A percentile compares a stretch with the other conserved stretches of the same genome.
These are phyloP conservation scores for Trametes maxima DNA, from an alignment of 768 basidiomycete genomes.

Conservation along the genomic window DNA sequence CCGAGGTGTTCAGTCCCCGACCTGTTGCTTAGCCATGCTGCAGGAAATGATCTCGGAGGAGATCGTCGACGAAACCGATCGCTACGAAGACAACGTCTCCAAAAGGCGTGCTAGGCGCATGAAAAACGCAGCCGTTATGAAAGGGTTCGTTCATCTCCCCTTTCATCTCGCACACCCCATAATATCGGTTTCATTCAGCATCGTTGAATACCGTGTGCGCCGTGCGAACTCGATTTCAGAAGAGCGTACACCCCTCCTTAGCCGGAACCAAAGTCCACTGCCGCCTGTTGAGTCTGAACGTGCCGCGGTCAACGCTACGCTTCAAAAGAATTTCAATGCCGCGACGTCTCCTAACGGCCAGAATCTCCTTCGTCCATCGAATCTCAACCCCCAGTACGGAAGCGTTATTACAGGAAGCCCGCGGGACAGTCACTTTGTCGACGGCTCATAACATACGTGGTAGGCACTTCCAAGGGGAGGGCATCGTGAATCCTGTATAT, in stretches of 20 bases:
- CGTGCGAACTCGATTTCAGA: slow-evolving; percentile 24
- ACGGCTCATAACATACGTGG: background rate
- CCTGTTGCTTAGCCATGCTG: background rate
- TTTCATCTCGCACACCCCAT: background rate
- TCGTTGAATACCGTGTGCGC: slow-evolving; percentile 29
- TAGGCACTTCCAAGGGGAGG: background rate
- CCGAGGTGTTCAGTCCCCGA: background rate
- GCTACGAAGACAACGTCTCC: slow-evolving; percentile 83
- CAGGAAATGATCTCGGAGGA: slow-evolving; percentile 96
- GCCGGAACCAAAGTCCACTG: slow-evolving; percentile 7
- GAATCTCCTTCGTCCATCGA: background rate
- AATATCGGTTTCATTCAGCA: slow-evolving; percentile 13
- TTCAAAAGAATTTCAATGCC: background rate
- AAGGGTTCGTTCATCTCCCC: slow-evolving; percentile 53
- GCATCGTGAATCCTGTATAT: background rate
- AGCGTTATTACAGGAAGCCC: slow-evolving; percentile 13
- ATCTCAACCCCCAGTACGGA: slow-evolving; percentile 14
- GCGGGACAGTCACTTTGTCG: background rate
- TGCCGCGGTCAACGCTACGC: background rate
- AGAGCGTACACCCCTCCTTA: slow-evolving; percentile 30
- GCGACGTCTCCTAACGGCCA: background rate
- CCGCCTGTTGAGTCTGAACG: slow-evolving; percentile 10
- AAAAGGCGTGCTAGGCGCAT: slow-evolving; percentile 72
- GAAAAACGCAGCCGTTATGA: slow-evolving; percentile 77
- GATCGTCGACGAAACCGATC: slow-evolving; percentile 94